A percentile compares a stretch with the other conserved stretches of the same genome.
Evolutionary conservation across 2,329 filamentous ascomycete species (phyloP).

Genomic region (Biscogniauxia mediterranea): DNA sequence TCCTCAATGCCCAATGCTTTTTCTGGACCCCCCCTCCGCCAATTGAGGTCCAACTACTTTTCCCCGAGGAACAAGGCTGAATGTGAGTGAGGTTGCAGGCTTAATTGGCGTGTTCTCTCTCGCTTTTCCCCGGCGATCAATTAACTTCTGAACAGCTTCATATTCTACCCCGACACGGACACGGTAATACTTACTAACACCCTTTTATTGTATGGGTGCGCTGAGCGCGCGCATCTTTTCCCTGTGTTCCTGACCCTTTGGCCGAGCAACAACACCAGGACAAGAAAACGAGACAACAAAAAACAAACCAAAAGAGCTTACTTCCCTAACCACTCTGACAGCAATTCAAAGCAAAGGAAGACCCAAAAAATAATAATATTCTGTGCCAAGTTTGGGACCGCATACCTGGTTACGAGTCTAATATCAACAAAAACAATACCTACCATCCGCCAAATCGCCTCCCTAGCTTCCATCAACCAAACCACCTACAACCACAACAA

Average conservation of each 20-base stretch:
- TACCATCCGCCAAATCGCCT: no score
- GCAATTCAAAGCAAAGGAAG: background rate
- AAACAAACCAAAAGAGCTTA: constrained; percentile 2
- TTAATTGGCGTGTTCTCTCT: constrained; percentile 16
- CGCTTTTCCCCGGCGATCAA: background rate
- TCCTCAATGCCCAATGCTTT: constrained; percentile 11
- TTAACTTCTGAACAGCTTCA: constrained; percentile 5
- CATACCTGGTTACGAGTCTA: background rate
- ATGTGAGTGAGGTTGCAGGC: constrained; percentile 20
- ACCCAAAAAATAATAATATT: background rate
- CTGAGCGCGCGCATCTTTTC: constrained; percentile 23
- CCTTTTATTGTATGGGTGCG: constrained; percentile 26
- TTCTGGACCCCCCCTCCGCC: constrained; percentile 12
- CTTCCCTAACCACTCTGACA: constrained; percentile 8
- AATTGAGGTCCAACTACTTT: constrained; percentile 14
- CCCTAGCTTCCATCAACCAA: no score
- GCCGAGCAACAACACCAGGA: constrained; percentile 4
- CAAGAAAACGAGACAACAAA: no score
- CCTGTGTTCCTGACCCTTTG: background rate
- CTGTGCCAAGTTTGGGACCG: constrained; percentile 1
- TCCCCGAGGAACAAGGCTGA: constrained; percentile 20
- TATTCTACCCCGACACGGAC: constrained; percentile 18
- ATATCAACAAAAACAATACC: background rate
- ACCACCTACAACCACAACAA: no score
- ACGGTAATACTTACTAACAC: constrained; percentile 14